Conservation (phyloP, 768 basidiomycete species). For the Amylocystis lapponica region DNA sequence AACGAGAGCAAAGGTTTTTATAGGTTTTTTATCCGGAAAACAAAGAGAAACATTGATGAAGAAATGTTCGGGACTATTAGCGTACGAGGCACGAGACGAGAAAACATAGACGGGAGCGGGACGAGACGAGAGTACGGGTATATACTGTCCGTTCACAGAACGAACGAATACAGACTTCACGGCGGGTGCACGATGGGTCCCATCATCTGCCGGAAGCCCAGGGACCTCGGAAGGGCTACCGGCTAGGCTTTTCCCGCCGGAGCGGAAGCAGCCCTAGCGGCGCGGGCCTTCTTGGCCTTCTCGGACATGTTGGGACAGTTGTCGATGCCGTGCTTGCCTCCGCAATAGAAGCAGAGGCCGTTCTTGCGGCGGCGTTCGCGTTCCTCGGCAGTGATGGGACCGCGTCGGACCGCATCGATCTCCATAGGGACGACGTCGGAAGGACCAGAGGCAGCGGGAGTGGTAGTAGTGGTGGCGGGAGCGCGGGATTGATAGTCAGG, state of each 20-base stretch:
- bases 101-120: constrained; percentile 1
- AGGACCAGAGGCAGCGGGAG: not conserved
- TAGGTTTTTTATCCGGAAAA: constrained; percentile 27
- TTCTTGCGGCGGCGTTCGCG: constrained; percentile 16
- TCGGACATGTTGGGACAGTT: constrained; percentile 25
- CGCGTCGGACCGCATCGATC: constrained; percentile 15
- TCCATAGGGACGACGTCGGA: constrained; percentile 12
- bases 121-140: constrained; percentile 3
- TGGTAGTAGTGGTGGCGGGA: not conserved
- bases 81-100: not conserved
- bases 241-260: constrained; percentile 22
- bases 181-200: constrained; percentile 5
- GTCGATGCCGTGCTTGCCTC: constrained; percentile 23
- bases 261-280: constrained; percentile 1
- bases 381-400: constrained; percentile 26
- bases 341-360: constrained; percentile 33
- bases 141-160: not conserved
- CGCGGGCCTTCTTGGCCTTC: constrained; percentile 10
- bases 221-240: constrained; percentile 15
- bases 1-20: constrained; percentile 31
- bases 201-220: constrained; percentile 12
- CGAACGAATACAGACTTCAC: constrained; percentile 3
- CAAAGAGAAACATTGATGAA: constrained; percentile 17
- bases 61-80: constrained; percentile 18
- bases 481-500: not conserved